phyloP scores from a whole-genome alignment of 2,329 filamentous ascomycete species.

The Ophiognomonia clavigignenti-juglandacearum region DNA sequence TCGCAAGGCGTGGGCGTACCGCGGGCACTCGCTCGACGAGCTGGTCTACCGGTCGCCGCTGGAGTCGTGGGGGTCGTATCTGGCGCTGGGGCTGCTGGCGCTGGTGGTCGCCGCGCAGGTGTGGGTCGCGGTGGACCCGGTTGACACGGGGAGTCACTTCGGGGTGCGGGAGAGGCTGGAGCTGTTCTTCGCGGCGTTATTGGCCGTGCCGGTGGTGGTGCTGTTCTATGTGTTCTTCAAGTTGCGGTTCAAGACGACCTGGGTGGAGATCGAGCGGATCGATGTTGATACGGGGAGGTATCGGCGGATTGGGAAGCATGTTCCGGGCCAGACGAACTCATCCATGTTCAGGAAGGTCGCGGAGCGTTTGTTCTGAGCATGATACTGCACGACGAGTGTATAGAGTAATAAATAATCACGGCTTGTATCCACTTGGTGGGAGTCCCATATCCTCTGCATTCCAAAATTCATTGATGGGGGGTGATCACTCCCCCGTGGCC shows the following conservation, averaged over 20 bases:
- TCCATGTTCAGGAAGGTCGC: too few relatives aligned
- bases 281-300: conserved; percentile 75
- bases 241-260: conserved; percentile 63
- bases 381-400: too few relatives aligned
- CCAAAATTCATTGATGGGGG: too few relatives aligned
- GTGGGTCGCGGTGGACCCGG: conserved; percentile 78
- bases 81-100: conserved; percentile 71
- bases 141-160: conserved; percentile 45
- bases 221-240: conserved; percentile 72
- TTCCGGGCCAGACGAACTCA: too few relatives aligned
- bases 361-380: too few relatives aligned
- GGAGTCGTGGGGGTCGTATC: conserved; percentile 72
- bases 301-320: too few relatives aligned
- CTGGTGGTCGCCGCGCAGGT: conserved; percentile 79
- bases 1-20: conserved; percentile 66
- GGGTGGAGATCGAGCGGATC: conserved; percentile 69
- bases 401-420: too few relatives aligned
- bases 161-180: conserved; percentile 46
- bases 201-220: conserved; percentile 64
- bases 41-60: conserved; percentile 77
- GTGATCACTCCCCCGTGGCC: too few relatives aligned
- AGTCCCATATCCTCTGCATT: too few relatives aligned
- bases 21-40: conserved; percentile 67
- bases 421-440: too few relatives aligned
- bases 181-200: conserved; percentile 69